These are phyloP conservation scores for Aegilops umbellulata DNA, from an alignment of 176 grass and related monocot genomes.

Conservation along the genomic window DNA sequence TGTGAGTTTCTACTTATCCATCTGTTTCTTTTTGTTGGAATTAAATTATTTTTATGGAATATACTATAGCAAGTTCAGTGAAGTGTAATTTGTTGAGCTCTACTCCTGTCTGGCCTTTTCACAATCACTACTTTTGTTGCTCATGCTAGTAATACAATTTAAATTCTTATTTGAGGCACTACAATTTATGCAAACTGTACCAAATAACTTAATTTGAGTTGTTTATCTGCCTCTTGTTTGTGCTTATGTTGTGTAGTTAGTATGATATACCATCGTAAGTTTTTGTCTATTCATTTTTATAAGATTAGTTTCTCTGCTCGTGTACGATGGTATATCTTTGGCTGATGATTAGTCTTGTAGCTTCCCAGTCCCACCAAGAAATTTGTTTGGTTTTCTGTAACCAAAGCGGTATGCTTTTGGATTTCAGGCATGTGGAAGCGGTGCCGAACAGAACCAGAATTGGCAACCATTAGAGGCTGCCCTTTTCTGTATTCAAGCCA, in stretches of 20 bases:
- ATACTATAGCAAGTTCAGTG: background rate
- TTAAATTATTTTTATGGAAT: background rate
- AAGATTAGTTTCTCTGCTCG: background rate
- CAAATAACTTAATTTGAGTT: background rate
- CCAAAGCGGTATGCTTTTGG: slow-evolving; percentile 6
- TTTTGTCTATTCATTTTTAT: background rate
- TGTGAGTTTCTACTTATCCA: background rate
- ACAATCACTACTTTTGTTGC: background rate
- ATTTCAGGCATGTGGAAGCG: slow-evolving; percentile 71
- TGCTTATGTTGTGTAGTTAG: background rate
- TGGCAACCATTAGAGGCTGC: slow-evolving; percentile 96
- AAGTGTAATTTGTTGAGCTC: background rate
- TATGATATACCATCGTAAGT: background rate
- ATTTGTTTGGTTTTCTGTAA: background rate
- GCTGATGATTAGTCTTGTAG: background rate
- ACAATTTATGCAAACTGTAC: slow-evolving; percentile 7
- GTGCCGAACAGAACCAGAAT: slow-evolving; percentile 50
- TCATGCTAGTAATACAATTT: background rate
- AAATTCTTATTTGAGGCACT: background rate
- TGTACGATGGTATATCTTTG: background rate
- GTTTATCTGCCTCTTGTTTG: slow-evolving; percentile 18
- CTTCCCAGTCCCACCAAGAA: background rate
- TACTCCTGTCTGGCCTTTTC: background rate
- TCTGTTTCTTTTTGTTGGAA: background rate
- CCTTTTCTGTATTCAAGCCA: slow-evolving; percentile 91